These are phyloP conservation scores for Suillus decipiens DNA, from an alignment of 768 basidiomycete genomes.

Conservation along the genomic window DNA sequence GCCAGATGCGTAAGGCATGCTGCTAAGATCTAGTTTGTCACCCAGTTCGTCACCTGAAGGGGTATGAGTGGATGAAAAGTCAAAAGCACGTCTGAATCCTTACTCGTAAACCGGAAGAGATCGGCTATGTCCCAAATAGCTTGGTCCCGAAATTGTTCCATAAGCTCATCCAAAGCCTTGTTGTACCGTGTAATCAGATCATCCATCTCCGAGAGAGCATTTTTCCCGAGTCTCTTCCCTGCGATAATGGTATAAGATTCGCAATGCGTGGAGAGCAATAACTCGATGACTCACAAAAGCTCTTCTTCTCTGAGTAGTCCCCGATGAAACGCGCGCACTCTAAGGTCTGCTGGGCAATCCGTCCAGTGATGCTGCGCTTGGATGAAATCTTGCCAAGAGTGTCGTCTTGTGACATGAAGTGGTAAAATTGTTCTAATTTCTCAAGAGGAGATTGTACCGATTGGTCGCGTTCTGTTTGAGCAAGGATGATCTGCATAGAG, in stretches of 20 bases:
- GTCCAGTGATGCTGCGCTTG: background rate
- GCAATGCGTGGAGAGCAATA: background rate
- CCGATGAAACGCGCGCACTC: slow-evolving; percentile 32
- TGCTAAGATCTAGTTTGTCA: background rate
- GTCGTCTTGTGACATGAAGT: slow-evolving; percentile 5
- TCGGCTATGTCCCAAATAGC: background rate
- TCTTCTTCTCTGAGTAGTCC: slow-evolving; percentile 25
- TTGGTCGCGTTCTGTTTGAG: slow-evolving; percentile 10
- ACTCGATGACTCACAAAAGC: slow-evolving; percentile 16
- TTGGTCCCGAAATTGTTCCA: slow-evolving; percentile 6
- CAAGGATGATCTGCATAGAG: slow-evolving; percentile 3
- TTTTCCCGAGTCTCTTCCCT: slow-evolving; percentile 7
- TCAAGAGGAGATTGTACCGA: background rate
- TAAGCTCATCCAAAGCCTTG: background rate
- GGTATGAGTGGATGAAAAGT: background rate
- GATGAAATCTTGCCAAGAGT: background rate
- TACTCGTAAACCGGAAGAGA: background rate
- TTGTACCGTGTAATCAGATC: background rate
- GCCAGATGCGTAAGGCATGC: slow-evolving; percentile 2
- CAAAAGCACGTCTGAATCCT: background rate
- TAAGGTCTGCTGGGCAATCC: slow-evolving; percentile 21
- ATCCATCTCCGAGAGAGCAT: background rate
- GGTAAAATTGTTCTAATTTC: slow-evolving; percentile 1
- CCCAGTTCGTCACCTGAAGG: background rate
- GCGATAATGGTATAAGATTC: background rate